Evolutionary conservation across 768 basidiomycete species (phyloP).

Genomic region (Amanita rimosa): DNA sequence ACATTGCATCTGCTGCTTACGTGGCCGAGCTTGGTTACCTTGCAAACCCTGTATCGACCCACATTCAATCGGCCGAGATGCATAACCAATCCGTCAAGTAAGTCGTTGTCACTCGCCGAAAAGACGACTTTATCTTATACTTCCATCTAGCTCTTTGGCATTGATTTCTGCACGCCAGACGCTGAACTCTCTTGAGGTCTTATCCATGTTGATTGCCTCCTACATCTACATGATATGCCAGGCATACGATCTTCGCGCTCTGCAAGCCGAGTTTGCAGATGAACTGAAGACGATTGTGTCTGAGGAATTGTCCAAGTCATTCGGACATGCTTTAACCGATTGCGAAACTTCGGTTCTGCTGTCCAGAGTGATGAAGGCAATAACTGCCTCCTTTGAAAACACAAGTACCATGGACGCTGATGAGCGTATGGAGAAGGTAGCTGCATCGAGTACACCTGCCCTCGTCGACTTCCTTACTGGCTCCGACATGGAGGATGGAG

Average conservation of each 20-base stretch:
- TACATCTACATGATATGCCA: slow-evolving; percentile 70
- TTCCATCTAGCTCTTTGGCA: slow-evolving; percentile 54
- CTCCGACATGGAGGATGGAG: slow-evolving; percentile 19
- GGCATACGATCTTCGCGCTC: slow-evolving; percentile 75
- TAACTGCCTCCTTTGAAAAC: slow-evolving; percentile 45
- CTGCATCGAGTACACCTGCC: slow-evolving; percentile 44
- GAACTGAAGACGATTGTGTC: slow-evolving; percentile 34
- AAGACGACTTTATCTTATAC: slow-evolving; percentile 9
- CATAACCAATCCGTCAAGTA: slow-evolving; percentile 89
- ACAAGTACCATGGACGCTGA: slow-evolving; percentile 64
- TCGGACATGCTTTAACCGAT: slow-evolving; percentile 26
- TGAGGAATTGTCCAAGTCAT: slow-evolving; percentile 37
- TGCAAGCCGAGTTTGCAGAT: slow-evolving; percentile 54
- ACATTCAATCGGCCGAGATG: slow-evolving; percentile 84
- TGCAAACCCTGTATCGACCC: slow-evolving; percentile 76
- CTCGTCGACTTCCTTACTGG: slow-evolving; percentile 54
- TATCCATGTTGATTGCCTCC: slow-evolving; percentile 61
- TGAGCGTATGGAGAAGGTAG: slow-evolving; percentile 62
- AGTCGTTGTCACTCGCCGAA: slow-evolving; percentile 16
- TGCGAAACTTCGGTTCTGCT: slow-evolving; percentile 21
- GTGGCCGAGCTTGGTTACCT: slow-evolving; percentile 72
- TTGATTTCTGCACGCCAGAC: slow-evolving; percentile 78
- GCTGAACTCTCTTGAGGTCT: slow-evolving; percentile 64
- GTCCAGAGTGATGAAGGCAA: slow-evolving; percentile 25
- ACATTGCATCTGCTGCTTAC: slow-evolving; percentile 78